These are phyloP conservation scores for Mycena polygramma DNA, from an alignment of 768 basidiomycete genomes.

Conservation along the genomic window DNA sequence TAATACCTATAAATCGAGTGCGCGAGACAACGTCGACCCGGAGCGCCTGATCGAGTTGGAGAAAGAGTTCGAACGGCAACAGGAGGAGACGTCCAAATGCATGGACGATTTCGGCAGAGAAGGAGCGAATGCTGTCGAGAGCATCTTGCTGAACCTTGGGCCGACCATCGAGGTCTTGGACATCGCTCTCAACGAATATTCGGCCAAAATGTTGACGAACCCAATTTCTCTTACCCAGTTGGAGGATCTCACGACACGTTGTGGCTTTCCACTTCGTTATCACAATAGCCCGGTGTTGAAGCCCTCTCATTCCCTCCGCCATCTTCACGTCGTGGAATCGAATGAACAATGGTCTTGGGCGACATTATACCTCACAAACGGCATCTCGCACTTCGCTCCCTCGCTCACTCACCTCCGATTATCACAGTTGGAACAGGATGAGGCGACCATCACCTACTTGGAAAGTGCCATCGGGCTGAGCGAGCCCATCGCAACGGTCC, in stretches of 20 bases:
- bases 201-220: constrained; percentile 36
- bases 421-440: constrained; percentile 21
- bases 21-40: too few species aligned
- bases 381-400: constrained; percentile 42
- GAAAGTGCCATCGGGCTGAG: constrained; percentile 11
- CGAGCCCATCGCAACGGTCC: neutral
- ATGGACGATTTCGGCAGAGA: constrained; percentile 6
- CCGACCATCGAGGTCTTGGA: constrained; percentile 43
- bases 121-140: constrained; percentile 6
- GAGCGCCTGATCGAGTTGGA: neutral
- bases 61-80: neutral
- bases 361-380: constrained; percentile 35
- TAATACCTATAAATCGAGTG: too few species aligned
- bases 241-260: constrained; percentile 43
- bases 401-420: constrained; percentile 38
- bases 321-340: constrained; percentile 40
- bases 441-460: neutral
- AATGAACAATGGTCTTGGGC: constrained; percentile 37
- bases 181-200: constrained; percentile 41
- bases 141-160: constrained; percentile 39
- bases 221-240: constrained; percentile 43
- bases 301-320: constrained; percentile 41
- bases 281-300: constrained; percentile 20
- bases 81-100: neutral
- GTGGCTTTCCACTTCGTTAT: constrained; percentile 43